phyloP scores from a whole-genome alignment of 306 rosid genomes.

The Pachyrhizus erosus region DNA sequence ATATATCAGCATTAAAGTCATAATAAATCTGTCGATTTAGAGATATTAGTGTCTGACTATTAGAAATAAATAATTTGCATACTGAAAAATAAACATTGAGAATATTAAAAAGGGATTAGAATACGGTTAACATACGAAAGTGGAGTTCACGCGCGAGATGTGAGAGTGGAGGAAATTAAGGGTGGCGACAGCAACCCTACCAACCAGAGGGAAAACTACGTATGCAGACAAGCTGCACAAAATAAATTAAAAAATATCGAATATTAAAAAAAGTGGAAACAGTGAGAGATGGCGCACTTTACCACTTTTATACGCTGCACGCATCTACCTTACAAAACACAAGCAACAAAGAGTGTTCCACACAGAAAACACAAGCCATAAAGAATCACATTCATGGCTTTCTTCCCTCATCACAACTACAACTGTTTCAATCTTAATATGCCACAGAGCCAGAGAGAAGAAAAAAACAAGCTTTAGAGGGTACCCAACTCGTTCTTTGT shows the following conservation, averaged over 20 bases:
- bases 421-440: constrained; percentile 18
- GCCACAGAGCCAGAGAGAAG: background rate
- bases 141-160: constrained; percentile 20
- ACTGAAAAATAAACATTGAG: too few relatives aligned
- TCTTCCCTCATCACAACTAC: constrained; percentile 28
- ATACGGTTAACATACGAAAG: background rate
- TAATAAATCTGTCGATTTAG: too few relatives aligned
- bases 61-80: too few relatives aligned
- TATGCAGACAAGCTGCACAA: constrained; percentile 64
- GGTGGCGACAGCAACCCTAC: constrained; percentile 56
- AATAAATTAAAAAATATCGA: background rate
- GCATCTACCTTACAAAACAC: constrained; percentile 76
- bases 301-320: constrained; percentile 97
- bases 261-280: background rate
- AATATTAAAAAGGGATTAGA: too few relatives aligned
- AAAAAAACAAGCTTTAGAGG: constrained; percentile 37
- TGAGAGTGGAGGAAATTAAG: background rate
- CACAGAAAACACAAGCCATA: constrained; percentile 38
- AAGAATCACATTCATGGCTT: constrained; percentile 49
- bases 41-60: too few relatives aligned
- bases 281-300: constrained; percentile 63
- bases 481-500: constrained; percentile 1
- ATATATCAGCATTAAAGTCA: too few relatives aligned
- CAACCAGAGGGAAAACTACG: constrained; percentile 61
- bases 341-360: constrained; percentile 55